A percentile compares a stretch with the other conserved stretches of the same genome.
phyloP scores from a whole-genome alignment of 2,329 filamentous ascomycete genomes.

The Fusarium irregulare region DNA sequence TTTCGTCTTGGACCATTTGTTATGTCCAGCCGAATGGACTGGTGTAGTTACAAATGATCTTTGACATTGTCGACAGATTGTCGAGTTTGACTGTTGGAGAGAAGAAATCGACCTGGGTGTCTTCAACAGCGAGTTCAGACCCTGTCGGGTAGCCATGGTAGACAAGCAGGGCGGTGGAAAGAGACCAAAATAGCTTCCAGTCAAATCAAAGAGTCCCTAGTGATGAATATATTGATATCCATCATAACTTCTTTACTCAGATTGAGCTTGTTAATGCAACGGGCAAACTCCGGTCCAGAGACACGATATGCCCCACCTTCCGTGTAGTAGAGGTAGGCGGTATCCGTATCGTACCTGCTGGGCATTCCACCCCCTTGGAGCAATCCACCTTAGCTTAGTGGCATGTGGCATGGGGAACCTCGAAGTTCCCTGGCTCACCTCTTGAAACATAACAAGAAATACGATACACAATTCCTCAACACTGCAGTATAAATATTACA shows the following conservation, averaged over 20 bases:
- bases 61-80: constrained; percentile 60
- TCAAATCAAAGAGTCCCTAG: neutral
- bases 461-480: constrained; percentile 14
- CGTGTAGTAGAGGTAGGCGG: neutral
- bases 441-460: constrained; percentile 28
- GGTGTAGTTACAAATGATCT: constrained; percentile 62
- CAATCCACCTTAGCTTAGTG: constrained; percentile 18
- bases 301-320: constrained; percentile 29
- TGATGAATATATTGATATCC: neutral
- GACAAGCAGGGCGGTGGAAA: neutral
- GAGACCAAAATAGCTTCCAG: neutral
- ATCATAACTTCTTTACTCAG: neutral
- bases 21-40: constrained; percentile 75
- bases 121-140: constrained; percentile 31
- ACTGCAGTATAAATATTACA: constrained; percentile 14
- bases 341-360: constrained; percentile 9
- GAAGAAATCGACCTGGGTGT: constrained; percentile 14
- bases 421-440: constrained; percentile 34
- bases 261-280: constrained; percentile 34
- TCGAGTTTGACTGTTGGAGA: constrained; percentile 17
- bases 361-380: constrained; percentile 22
- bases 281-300: constrained; percentile 47
- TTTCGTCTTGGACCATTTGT: constrained; percentile 95
- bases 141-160: constrained; percentile 33
- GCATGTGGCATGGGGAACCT: constrained; percentile 45